These are phyloP conservation scores for Mycena galericulata DNA, from an alignment of 768 basidiomycete species.

Conservation along the genomic window DNA sequence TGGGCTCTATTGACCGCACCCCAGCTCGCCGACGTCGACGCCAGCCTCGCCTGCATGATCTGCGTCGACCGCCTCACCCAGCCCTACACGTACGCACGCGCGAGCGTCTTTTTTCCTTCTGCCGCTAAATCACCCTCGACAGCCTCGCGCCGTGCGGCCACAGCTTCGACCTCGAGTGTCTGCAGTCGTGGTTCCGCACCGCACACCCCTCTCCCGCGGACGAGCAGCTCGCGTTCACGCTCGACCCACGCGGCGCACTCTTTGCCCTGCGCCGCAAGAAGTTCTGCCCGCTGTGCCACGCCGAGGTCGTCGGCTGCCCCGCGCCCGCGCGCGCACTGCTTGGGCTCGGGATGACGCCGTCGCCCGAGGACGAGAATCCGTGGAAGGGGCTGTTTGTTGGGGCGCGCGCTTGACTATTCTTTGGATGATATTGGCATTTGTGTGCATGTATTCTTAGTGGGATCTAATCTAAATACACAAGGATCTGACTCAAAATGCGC, in stretches of 20 bases:
- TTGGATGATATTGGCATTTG: neutral
- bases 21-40: constrained; percentile 21
- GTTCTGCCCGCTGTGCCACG: constrained; percentile 22
- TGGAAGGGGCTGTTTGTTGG: constrained; percentile 14
- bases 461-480: too few relatives aligned
- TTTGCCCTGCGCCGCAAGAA: constrained; percentile 11
- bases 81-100: constrained; percentile 12
- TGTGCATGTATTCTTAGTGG: too few relatives aligned
- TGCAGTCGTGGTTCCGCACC: constrained; percentile 13
- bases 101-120: neutral
- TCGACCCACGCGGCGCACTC: constrained; percentile 10
- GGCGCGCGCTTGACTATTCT: neutral
- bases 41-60: constrained; percentile 20
- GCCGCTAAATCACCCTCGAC: neutral
- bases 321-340: constrained; percentile 2
- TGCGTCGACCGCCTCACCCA: constrained; percentile 24
- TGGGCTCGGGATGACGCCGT: neutral
- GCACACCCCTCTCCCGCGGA: constrained; percentile 21
- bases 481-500: too few relatives aligned
- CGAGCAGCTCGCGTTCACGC: constrained; percentile 5
- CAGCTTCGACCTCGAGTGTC: constrained; percentile 25
- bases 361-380: neutral
- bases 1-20: neutral
- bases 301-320: constrained; percentile 4
- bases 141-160: constrained; percentile 27